Evolutionary conservation across 306 rosid species (phyloP).

Genomic region (Coriaria nepalensis): DNA sequence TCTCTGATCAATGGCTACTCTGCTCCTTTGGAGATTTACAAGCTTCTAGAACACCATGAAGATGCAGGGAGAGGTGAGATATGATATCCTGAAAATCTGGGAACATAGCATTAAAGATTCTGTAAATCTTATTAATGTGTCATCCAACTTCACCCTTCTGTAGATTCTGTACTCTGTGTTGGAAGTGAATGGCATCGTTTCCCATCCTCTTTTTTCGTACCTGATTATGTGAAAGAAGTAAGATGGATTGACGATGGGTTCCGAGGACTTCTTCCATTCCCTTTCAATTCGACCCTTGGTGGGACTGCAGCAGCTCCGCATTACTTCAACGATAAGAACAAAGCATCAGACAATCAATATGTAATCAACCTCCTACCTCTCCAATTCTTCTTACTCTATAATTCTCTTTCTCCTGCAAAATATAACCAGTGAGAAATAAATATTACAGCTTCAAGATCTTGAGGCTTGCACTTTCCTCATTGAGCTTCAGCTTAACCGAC

Average conservation of each 20-base stretch:
- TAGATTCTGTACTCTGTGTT: slow-evolving; percentile 73
- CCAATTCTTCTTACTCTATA: too few species aligned
- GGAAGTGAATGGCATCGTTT: slow-evolving; percentile 97
- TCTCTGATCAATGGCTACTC: slow-evolving; percentile 85
- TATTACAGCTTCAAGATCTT: slow-evolving; percentile 54
- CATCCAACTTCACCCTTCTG: neutral
- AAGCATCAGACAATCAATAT: slow-evolving; percentile 67
- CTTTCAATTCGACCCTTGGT: slow-evolving; percentile 76
- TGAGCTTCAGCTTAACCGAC: slow-evolving; percentile 79
- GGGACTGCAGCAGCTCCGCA: slow-evolving; percentile 89
- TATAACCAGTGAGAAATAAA: neutral
- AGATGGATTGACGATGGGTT: slow-evolving; percentile 94
- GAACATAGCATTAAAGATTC: neutral
- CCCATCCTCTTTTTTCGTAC: slow-evolving; percentile 87
- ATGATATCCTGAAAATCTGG: slow-evolving; percentile 1
- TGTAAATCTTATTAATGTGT: neutral
- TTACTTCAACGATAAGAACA: slow-evolving; percentile 73
- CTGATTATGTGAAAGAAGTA: slow-evolving; percentile 64
- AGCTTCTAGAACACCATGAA: slow-evolving; percentile 73
- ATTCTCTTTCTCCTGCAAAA: slow-evolving; percentile 1
- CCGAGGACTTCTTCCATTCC: slow-evolving; percentile 85
- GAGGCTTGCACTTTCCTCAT: slow-evolving; percentile 75
- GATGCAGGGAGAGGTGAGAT: slow-evolving; percentile 51
- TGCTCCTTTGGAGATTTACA: slow-evolving; percentile 86
- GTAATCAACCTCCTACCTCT: slow-evolving; percentile 20